Base-by-base conservation (phyloP, 306 rosid genomes). In the Castanea sativa region DNA sequence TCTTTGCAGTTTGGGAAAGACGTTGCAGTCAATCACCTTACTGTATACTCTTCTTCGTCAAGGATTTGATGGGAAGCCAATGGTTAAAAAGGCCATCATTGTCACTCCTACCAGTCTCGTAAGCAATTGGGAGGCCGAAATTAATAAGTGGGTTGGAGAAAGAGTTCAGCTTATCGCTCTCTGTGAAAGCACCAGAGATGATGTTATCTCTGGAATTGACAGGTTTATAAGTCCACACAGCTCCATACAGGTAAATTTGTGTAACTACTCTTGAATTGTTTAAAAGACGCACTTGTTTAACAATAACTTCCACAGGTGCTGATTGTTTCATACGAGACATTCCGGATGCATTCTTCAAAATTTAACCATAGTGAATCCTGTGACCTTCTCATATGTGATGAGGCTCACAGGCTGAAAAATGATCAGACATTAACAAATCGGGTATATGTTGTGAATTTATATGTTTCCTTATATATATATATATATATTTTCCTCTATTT, bases 41-140 rank as follows among this genome's bases (percentile, higher is more conserved):
- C 92, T 94, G 7, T 92, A 91, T 74, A 92, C 99, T 79, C 99
- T 94, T 78, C 89, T 94, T 60, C 80, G 55, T 77, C 99, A 94
- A 94, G 99, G 99, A 63, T 92, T 94, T 71, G 89, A 92, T 84
- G 95, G 91, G 74, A 92, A 83, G 33, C 94, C 97, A 61, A 88
- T 90, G 91, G 92, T 91, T 80, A 86, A 86, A 87, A 94, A 92
- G 81, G 90, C 94, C 78, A 92, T 94, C 86, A 83, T 94, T 72
- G 99, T 94, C 76, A 92, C 99, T 80, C 99, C 99, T 53, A 94
- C 99, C 82, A 94, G 99, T 85, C 99, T 94, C 55, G 99, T 94
- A 72, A 92, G 97, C 86, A 94, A 94, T 53, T 94, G 99, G 99
- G 99, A 94, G 81, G 97, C 95, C 77, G 99, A 94, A 85, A 94